Evolutionary conservation across 495 filamentous ascomycete genomes (phyloP), one percentile per base, ranked within the genome.

Genomic region (Penicillium canescens): DNA sequence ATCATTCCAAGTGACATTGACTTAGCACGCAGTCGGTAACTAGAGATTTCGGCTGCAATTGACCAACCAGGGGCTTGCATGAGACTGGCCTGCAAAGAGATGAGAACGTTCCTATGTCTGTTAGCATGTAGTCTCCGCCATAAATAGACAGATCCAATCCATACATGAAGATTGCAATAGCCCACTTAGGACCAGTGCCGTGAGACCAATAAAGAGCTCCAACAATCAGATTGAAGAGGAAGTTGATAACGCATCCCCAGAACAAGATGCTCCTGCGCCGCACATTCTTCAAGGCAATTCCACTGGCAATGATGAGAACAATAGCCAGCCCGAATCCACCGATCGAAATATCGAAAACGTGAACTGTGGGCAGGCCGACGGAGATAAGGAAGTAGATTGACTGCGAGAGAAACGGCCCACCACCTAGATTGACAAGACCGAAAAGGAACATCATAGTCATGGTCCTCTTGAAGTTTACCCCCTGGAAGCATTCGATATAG

Each of bases 371-470:
- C 12, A 67, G 39, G 20, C 64, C 64, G 24, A 60, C 64, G n/a
- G 60, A 59, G 23, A 67, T 59, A 10, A 64, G 54, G 55, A 67
- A 64, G 50, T 67, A 67, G 34, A 64, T 67, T 11, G 52, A 56
- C 46, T 67, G 61, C 2, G 61, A 51, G 4, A 67, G 55, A 31
- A 67, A 57, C 12, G 56, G 57, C 6, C 40, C 60, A 21, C 63
- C 63, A 8, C 55, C 56, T 6, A 62, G 39, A 42, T 59, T 57
- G 37, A 58, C 52, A 16, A 53, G 53, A 31, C 55, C 46, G 48
- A 63, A 63, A n/a, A 66, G 54, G 24, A 59, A 63, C 33, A 60
- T 54, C 18, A 66, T 60, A 0, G 64, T 67, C 4, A 64, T 6
- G 2, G 64, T 67, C 43, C 64, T 49, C 50, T 63, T 66, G n/a